These are phyloP conservation scores for Rosa rugosa DNA, from an alignment of 306 rosid species.

Conservation along the genomic window DNA sequence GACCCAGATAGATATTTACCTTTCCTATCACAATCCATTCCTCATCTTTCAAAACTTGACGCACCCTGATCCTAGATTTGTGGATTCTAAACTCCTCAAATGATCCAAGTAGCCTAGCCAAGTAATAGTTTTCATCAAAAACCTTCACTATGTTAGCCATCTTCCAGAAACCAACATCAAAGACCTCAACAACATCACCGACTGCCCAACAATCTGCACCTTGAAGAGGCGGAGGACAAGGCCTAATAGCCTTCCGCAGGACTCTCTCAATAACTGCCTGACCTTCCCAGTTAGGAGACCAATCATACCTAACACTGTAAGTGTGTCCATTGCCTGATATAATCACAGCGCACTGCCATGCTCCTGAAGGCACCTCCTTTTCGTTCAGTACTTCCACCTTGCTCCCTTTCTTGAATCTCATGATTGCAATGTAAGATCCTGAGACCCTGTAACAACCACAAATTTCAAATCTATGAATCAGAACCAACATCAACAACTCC, in stretches of 20 bases:
- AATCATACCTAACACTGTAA: conserved; percentile 48
- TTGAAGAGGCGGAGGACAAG: conserved; percentile 49
- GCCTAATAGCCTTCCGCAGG: conserved; percentile 64
- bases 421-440: conserved; percentile 22
- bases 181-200: conserved; percentile 69
- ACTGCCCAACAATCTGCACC: conserved; percentile 41
- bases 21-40: conserved; percentile 55
- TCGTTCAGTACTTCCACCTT: conserved; percentile 69
- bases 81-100: conserved; percentile 45
- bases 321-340: conserved; percentile 61
- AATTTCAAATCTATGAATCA: not conserved
- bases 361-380: conserved; percentile 39
- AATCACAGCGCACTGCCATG: conserved; percentile 68
- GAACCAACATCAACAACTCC: not conserved
- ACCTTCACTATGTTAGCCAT: conserved; percentile 41
- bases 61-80: conserved; percentile 46
- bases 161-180: conserved; percentile 61
- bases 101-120: conserved; percentile 59
- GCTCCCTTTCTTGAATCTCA: conserved; percentile 66
- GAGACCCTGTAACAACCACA: conserved; percentile 34
- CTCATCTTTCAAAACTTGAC: conserved; percentile 59
- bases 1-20: conserved; percentile 41
- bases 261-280: conserved; percentile 48
- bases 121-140: conserved; percentile 36
- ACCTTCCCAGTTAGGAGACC: conserved; percentile 16